Percentiles rank a stretch among this genome's conserved stretches.
Evolutionary conservation across 164 flowering plant genomes (phyloP).

Genomic region (Nymphaea colorata): DNA sequence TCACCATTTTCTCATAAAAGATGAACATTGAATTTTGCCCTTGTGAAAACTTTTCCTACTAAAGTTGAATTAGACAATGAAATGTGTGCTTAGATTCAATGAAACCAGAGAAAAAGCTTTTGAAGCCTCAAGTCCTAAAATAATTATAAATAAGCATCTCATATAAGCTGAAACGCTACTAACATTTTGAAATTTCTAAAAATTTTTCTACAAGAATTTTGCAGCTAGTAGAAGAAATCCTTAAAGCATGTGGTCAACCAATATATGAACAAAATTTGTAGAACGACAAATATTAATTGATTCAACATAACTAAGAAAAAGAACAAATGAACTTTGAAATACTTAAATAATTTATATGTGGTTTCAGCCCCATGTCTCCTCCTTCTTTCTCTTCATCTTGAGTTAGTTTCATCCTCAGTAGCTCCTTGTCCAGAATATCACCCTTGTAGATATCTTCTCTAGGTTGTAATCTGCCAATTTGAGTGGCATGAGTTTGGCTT

Average conservation of each 20-base stretch:
- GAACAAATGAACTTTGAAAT: conserved; percentile 36
- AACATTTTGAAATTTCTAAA: conserved; percentile 30
- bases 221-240: conserved; percentile 29
- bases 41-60: conserved; percentile 66
- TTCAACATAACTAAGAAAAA: conserved; percentile 14
- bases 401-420: conserved; percentile 41
- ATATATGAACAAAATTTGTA: conserved; percentile 54
- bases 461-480: conserved; percentile 3
- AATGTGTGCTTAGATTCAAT: conserved; percentile 71
- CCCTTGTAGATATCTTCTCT: conserved; percentile 18
- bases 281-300: conserved; percentile 36
- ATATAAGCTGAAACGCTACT: conserved; percentile 42
- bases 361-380: conserved; percentile 67
- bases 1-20: neutral
- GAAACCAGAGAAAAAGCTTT: conserved; percentile 43
- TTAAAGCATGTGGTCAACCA: conserved; percentile 65
- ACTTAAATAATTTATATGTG: conserved; percentile 49
- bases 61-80: conserved; percentile 86
- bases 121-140: conserved; percentile 64
- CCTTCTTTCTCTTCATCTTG: conserved; percentile 62
- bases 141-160: conserved; percentile 39
- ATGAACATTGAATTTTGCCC: conserved; percentile 25
- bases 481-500: conserved; percentile 1
- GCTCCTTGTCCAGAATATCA: conserved; percentile 28
- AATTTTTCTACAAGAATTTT: conserved; percentile 48